These are phyloP conservation scores for Bruguiera gymnorhiza DNA, from an alignment of 345 rosid genomes.

Conservation along the genomic window DNA sequence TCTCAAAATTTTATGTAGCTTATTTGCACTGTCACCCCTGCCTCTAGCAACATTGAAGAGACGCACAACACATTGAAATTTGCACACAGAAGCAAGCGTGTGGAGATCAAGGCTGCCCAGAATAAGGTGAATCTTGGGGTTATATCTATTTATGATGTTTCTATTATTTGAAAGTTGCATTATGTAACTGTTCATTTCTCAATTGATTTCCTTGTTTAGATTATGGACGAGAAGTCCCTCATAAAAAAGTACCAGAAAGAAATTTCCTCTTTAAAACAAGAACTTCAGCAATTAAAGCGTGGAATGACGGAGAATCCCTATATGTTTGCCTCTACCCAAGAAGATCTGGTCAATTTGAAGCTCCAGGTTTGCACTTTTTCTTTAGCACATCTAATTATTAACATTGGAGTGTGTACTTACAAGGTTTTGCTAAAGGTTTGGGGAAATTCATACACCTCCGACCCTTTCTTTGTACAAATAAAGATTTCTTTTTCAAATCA, in stretches of 20 bases:
- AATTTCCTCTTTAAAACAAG: constrained; percentile 58
- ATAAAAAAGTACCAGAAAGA: constrained; percentile 73
- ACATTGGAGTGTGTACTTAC: constrained; percentile 7
- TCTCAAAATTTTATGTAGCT: constrained; percentile 41
- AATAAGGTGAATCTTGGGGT: constrained; percentile 46
- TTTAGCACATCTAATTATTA: background rate
- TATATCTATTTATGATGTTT: background rate
- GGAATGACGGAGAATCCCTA: constrained; percentile 46
- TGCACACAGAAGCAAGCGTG: constrained; percentile 66
- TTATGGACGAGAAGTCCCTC: constrained; percentile 76
- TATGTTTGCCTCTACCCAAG: constrained; percentile 43
- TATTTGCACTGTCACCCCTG: constrained; percentile 69
- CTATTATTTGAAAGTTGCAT: constrained; percentile 10
- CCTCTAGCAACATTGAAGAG: constrained; percentile 68
- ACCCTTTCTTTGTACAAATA: background rate
- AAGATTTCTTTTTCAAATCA: no score
- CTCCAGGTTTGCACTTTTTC: constrained; percentile 50
- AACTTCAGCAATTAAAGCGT: constrained; percentile 55
- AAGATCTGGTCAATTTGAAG: constrained; percentile 61
- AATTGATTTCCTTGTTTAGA: constrained; percentile 28
- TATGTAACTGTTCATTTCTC: constrained; percentile 4
- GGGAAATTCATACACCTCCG: background rate
- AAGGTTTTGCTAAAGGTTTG: background rate
- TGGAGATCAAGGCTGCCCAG: constrained; percentile 62
- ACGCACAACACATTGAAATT: constrained; percentile 72